Conservation (phyloP, 2,329 filamentous ascomycete genomes). For the Exophiala dermatitidis region DNA sequence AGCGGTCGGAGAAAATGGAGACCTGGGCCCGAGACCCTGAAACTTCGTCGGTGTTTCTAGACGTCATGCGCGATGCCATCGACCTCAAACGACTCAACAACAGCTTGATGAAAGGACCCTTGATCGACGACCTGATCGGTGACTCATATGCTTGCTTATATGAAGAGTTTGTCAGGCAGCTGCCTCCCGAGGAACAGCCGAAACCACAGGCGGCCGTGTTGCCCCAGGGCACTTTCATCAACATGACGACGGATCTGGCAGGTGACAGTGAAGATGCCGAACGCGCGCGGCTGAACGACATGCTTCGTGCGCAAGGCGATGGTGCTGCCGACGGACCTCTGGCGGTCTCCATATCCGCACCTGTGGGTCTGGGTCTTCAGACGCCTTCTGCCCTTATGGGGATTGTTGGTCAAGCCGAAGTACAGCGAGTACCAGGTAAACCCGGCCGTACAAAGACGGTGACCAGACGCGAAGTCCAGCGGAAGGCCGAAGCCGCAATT, state of each 20-base stretch:
- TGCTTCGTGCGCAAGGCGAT: conserved; percentile 35
- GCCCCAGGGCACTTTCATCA: conserved; percentile 25
- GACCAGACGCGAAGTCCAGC: conserved; percentile 52
- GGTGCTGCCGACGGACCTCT: conserved; percentile 19
- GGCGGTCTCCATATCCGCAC: conserved; percentile 15
- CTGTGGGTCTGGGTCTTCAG: conserved; percentile 25
- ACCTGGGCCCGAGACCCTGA: conserved; percentile 48
- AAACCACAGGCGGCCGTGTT: conserved; percentile 10
- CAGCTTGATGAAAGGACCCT: conserved; percentile 72
- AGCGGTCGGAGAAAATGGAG: conserved; percentile 53
- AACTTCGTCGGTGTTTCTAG: conserved; percentile 46
- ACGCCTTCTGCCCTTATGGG: conserved; percentile 7
- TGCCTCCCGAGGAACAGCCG: conserved; percentile 24
- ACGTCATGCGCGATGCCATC: conserved; percentile 58
- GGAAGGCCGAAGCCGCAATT: conserved; percentile 52
- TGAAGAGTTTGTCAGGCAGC: conserved; percentile 51
- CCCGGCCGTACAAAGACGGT: conserved; percentile 49
- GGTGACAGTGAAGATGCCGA: conserved; percentile 39
- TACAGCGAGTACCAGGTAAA: conserved; percentile 15
- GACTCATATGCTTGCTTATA: conserved; percentile 81
- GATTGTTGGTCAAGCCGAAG: conserved; percentile 6
- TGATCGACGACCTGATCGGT: conserved; percentile 87
- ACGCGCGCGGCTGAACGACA: conserved; percentile 42
- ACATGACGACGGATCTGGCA: conserved; percentile 35
- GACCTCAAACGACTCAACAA: conserved; percentile 76